These are phyloP conservation scores for Inonotus obliquus DNA, from an alignment of 1,284 basidiomycete genomes.

Conservation along the genomic window DNA sequence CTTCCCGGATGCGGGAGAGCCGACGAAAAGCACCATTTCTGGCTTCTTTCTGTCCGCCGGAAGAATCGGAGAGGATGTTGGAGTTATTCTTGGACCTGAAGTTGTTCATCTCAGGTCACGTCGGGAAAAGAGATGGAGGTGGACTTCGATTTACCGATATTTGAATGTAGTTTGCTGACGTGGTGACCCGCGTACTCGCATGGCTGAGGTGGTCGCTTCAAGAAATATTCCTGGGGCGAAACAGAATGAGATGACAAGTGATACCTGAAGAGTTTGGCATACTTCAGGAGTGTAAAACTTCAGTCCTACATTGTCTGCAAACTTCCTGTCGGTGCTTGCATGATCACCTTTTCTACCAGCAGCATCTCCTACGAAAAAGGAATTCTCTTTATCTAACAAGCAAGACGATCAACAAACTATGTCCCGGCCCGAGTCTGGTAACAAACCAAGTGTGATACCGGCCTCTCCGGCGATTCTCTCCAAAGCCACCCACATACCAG, in stretches of 20 bases:
- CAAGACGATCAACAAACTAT: background rate
- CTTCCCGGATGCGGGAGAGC: conserved; percentile 86
- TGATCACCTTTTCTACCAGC: conserved; percentile 77
- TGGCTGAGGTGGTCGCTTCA: conserved; percentile 44
- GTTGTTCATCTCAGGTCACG: background rate
- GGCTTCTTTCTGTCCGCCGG: conserved; percentile 29
- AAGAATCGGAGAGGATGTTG: conserved; percentile 57
- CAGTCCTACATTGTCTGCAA: conserved; percentile 73
- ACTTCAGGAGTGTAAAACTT: conserved; percentile 69
- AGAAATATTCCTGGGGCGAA: conserved; percentile 68
- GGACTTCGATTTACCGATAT: conserved; percentile 8
- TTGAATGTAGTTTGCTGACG: conserved; percentile 39
- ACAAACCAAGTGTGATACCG: conserved; percentile 62
- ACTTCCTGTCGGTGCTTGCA: conserved; percentile 79
- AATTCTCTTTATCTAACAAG: conserved; percentile 52
- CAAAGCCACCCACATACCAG: conserved; percentile 81
- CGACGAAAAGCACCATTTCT: conserved; percentile 83
- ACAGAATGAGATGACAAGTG: background rate
- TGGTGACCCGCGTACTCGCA: conserved; percentile 57
- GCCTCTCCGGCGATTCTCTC: conserved; percentile 55
- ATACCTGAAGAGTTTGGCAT: conserved; percentile 16
- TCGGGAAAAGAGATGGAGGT: background rate
- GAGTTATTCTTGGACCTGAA: conserved; percentile 54
- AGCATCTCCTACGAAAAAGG: conserved; percentile 88
- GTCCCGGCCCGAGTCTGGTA: background rate